A percentile compares a stretch with the other conserved stretches of the same genome.
Evolutionary conservation across 2,329 filamentous ascomycete genomes (phyloP).

Genomic region (Clonostachys rosea): DNA sequence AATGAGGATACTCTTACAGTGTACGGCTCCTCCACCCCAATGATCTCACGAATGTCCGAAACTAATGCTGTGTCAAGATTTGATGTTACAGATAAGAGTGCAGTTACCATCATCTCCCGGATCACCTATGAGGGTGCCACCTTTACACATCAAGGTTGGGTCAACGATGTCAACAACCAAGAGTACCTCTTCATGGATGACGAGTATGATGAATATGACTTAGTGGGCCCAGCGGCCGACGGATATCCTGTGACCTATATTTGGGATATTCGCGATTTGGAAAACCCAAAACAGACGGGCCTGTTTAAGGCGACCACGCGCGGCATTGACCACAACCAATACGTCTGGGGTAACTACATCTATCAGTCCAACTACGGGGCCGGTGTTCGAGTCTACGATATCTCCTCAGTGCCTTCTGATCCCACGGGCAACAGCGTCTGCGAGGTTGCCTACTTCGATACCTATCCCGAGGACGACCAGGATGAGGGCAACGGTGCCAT

Average conservation of each 20-base stretch:
- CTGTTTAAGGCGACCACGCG: constrained; percentile 30
- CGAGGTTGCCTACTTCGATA: constrained; percentile 39
- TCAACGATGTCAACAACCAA: constrained; percentile 37
- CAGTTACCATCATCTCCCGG: constrained; percentile 38
- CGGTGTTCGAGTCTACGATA: constrained; percentile 29
- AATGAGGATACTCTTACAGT: constrained; percentile 46
- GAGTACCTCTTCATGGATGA: constrained; percentile 40
- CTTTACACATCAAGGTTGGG: constrained; percentile 53
- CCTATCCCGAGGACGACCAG: constrained; percentile 39
- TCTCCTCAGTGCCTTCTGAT: constrained; percentile 19
- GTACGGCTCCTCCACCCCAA: constrained; percentile 13
- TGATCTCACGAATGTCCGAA: too few relatives aligned
- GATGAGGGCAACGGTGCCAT: constrained; percentile 24
- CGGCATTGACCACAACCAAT: constrained; percentile 40
- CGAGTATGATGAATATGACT: constrained; percentile 41
- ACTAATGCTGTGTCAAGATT: too few relatives aligned
- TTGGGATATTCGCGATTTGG: constrained; percentile 32
- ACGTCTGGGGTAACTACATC: constrained; percentile 29
- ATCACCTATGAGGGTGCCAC: constrained; percentile 50
- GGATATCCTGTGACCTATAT: constrained; percentile 42
- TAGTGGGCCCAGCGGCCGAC: constrained; percentile 27
- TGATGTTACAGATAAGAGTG: constrained; percentile 42
- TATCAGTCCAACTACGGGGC: constrained; percentile 40
- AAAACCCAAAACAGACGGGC: constrained; percentile 23
- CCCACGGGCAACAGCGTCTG: constrained; percentile 30